These are phyloP conservation scores for Lunasporangiospora selenospora DNA, from an alignment of 192 early-diverging fungal species.

Conservation along the genomic window DNA sequence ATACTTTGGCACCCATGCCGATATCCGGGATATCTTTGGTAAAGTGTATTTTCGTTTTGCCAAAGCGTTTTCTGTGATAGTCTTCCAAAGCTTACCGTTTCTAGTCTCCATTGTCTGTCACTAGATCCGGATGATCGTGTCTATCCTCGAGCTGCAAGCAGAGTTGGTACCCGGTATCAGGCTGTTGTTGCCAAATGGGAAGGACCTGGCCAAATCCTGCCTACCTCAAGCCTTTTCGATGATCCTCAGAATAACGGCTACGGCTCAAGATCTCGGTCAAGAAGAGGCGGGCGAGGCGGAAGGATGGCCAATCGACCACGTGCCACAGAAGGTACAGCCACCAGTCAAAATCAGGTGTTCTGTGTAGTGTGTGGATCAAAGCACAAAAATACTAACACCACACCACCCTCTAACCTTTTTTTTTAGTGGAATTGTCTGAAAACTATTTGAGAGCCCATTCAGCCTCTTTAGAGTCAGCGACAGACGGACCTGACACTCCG, in stretches of 20 bases:
- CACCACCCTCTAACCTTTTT: too few relatives aligned
- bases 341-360: too few relatives aligned
- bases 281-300: conserved; percentile 49
- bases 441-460: conserved; percentile 22
- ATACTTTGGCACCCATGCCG: conserved; percentile 86
- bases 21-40: conserved; percentile 74
- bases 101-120: not conserved
- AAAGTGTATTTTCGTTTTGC: not conserved
- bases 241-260: conserved; percentile 27
- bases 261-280: conserved; percentile 48
- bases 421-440: conserved; percentile 16
- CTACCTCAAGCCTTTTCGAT: conserved; percentile 38
- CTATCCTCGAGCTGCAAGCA: conserved; percentile 77
- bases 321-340: conserved; percentile 31
- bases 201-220: conserved; percentile 42
- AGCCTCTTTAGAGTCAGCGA: conserved; percentile 10
- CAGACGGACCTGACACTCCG: conserved; percentile 15
- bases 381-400: too few relatives aligned
- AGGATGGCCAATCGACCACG: conserved; percentile 24
- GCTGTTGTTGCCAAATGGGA: conserved; percentile 71
- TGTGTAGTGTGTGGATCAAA: too few relatives aligned
- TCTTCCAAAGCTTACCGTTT: not conserved
- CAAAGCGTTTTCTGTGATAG: not conserved
- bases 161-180: conserved; percentile 86
- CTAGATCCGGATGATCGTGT: conserved; percentile 76